Conservation (phyloP, 768 basidiomycete genomes). For the Lactifluus rugatus region DNA sequence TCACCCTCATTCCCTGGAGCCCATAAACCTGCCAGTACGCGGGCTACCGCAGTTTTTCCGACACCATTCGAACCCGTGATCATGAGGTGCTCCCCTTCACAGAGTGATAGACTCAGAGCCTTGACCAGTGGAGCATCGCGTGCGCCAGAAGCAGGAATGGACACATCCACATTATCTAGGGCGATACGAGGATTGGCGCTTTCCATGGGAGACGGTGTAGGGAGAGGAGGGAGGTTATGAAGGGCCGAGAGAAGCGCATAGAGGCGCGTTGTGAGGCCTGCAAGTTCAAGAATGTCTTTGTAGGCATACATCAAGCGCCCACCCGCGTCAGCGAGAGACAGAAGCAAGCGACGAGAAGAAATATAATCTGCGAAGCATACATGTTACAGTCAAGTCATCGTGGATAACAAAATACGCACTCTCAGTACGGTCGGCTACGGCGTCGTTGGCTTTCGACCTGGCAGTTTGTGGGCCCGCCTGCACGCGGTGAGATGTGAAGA, state of each 20-base stretch:
- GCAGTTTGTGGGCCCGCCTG: conserved; percentile 13
- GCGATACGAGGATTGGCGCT: conserved; percentile 38
- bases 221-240: conserved; percentile 56
- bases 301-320: conserved; percentile 95
- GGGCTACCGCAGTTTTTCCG: conserved; percentile 82
- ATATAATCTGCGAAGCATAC: conserved; percentile 55
- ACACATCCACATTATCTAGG: conserved; percentile 59
- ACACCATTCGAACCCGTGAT: conserved; percentile 91
- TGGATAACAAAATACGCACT: conserved; percentile 25
- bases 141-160: conserved; percentile 35
- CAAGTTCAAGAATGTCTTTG: conserved; percentile 91
- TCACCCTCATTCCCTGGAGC: conserved; percentile 37
- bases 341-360: conserved; percentile 79
- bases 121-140: conserved; percentile 41
- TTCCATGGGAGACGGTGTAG: conserved; percentile 29
- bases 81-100: conserved; percentile 77
- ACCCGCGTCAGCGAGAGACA: conserved; percentile 95
- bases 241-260: conserved; percentile 82
- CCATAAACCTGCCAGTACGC: conserved; percentile 88
- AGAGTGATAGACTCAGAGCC: conserved; percentile 54
- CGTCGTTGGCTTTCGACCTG: conserved; percentile 22
- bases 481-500: conserved; percentile 49
- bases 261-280: conserved; percentile 83
- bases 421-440: conserved; percentile 42
- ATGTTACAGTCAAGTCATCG: too few relatives aligned